Base-by-base conservation (phyloP, 345 rosid genomes). In the Citrus trifoliata region DNA sequence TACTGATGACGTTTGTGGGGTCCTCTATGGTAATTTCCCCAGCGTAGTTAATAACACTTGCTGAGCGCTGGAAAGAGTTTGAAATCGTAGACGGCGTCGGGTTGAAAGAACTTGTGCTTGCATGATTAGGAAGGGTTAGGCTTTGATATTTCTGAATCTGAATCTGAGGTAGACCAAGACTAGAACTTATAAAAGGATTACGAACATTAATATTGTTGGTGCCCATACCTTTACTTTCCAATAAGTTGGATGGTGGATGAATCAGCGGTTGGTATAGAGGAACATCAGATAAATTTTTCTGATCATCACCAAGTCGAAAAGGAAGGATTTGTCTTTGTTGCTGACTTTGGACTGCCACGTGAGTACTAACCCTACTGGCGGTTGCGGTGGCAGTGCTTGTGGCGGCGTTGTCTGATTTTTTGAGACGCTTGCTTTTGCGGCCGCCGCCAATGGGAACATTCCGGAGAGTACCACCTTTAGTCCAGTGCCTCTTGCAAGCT, bases 401-500 rank as follows among this genome's bases (percentile, higher is more conserved):
- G 48, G 61, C 4, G 67, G 55, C 1, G 61, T 28, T 27, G 73
- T 73, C 80, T 42, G 88, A 83, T 7, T 86, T 59, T 74, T 86
- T 89, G 16, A 67, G 83, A 13, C 92, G 86, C 89, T 92, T 90
- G 81, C 87, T 92, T 83, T 95, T 95, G 38, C 94, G 94, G 74
- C 93, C 94, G 69, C 98, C 98, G 18, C 98, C 98, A 0, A 89
- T 88, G 16, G 98, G 98, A 76, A 95, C 97, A 73, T 93, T 95
- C 28, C 97, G 84, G 53, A 93, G 90, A 71, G 92, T 89, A 32
- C 98, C 98, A 76, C 98, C 98, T 89, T 90, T 86, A 6, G 97
- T 95, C 98, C 98, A 95, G 83, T 95, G 95, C 80, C 98, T 88
- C 87, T 91, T 88, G 84, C 98, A 93, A 80, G 89, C n/a, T 88